Percentiles rank a stretch among this genome's conserved stretches.
phyloP scores from a whole-genome alignment of 768 basidiomycete genomes.

The Epithele typhae region DNA sequence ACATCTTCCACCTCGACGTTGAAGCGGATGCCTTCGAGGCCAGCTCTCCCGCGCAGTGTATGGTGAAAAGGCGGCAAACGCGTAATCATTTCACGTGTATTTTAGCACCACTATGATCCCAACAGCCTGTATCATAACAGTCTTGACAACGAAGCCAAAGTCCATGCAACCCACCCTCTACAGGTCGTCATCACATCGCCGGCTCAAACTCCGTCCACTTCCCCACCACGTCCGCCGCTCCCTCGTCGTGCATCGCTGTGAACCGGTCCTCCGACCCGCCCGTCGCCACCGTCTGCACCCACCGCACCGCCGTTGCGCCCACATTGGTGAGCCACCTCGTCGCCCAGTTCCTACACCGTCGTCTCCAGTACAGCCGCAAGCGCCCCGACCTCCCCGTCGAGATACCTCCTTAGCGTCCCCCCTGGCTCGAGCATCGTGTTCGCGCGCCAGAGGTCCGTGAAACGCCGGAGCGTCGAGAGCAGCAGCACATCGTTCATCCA shows the following conservation, averaged over 20 bases:
- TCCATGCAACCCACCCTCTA: too few species aligned
- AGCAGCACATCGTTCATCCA: slow-evolving; percentile 11
- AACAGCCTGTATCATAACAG: too few species aligned
- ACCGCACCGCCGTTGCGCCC: not conserved
- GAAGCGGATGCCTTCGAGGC: too few species aligned
- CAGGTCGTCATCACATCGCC: too few species aligned
- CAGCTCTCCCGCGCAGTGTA: too few species aligned
- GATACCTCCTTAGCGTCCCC: slow-evolving; percentile 1
- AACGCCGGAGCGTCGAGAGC: slow-evolving; percentile 4
- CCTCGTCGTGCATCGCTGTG: slow-evolving; percentile 4
- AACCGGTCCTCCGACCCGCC: not conserved
- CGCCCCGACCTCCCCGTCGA: slow-evolving; percentile 3
- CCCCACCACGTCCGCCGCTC: slow-evolving; percentile 1
- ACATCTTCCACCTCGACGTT: too few species aligned
- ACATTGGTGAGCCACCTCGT: slow-evolving; percentile 1
- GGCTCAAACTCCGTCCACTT: too few species aligned
- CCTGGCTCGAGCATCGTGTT: not conserved
- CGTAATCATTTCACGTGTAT: too few species aligned
- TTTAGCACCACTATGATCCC: too few species aligned
- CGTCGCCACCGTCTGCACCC: slow-evolving; percentile 1
- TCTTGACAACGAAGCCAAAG: too few species aligned
- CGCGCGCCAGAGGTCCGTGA: not conserved
- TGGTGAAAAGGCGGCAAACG: too few species aligned
- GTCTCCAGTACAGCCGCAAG: slow-evolving; percentile 3
- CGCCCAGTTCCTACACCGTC: not conserved